Base-by-base conservation (phyloP, 164 flowering plant species). In the Paratinospora sagittata region DNA sequence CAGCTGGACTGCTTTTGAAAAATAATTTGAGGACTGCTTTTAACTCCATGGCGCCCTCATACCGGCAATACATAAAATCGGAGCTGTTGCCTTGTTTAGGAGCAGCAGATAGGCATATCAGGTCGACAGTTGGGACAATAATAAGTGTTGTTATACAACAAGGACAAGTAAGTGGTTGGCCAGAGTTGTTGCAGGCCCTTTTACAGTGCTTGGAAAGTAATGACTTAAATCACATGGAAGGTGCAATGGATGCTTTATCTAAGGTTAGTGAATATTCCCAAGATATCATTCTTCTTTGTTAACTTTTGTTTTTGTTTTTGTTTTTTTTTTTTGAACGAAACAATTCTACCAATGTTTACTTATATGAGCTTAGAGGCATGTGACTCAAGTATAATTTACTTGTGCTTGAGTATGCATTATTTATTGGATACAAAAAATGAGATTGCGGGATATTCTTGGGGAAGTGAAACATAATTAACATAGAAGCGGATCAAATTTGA, bases 191-290 rank as follows among this genome's bases (percentile, higher is more conserved):
- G 82, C 90, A 88, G 75, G 92, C 96, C 60, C 92, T 96, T 72
- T 85, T 86, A 13, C 84, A 78, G 58, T 91, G 91, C 77, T 85
- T 96, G 83, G 99, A 93, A 71, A 93, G 98, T 69, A 87, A 83
- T 74, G 94, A 90, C 65, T 67, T 83, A 24, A 93, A 86, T 85
- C 97, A 87, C 70, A 90, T 89, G 97, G 99, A 96, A 82, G 99
- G 99, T 77, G 99, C 97, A 33, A 91, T 96, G 99, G 99, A 93
- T 87, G 97, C 99, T 76, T 83, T 96, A 72, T 96, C 92, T 58
- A 96, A 96, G 98, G 99, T 91, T 78, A 43, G 70, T 63, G 24
- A n/a, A 16, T 52, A 52, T 13, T 21, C 71, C 17, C 13, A 33
- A 9, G 4, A 33, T 30, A 23, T 23, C 24, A 24, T 27, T 14